Conservation (phyloP, 208 protist genomes). For the Wallacemonas sp. region DNA sequence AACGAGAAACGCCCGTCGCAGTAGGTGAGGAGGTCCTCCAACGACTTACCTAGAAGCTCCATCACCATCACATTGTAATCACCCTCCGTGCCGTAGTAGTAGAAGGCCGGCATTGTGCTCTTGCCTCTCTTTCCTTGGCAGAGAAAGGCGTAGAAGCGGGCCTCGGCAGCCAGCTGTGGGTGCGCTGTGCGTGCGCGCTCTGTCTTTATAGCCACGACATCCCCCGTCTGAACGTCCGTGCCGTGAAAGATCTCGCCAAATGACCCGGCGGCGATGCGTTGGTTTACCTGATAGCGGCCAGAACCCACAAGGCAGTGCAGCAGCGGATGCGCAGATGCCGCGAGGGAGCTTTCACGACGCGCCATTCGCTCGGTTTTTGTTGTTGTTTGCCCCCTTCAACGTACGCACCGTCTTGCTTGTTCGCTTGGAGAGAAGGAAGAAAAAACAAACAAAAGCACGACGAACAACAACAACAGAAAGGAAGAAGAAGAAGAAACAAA, state of each 20-base stretch:
- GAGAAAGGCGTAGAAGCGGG: constrained; percentile 87
- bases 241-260: constrained; percentile 94
- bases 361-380: constrained; percentile 1
- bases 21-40: constrained; percentile 91
- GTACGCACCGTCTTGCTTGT: not conserved
- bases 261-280: constrained; percentile 97
- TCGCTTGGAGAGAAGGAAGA: not conserved
- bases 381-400: not conserved
- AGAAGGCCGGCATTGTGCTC: constrained; percentile 86
- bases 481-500: too few relatives aligned
- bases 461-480: too few relatives aligned
- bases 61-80: constrained; percentile 93
- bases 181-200: constrained; percentile 90
- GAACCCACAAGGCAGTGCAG: not conserved
- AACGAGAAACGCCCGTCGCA: constrained; percentile 86
- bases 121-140: constrained; percentile 63
- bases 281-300: constrained; percentile 95
- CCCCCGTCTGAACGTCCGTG: constrained; percentile 87
- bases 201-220: constrained; percentile 92
- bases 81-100: constrained; percentile 90
- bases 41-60: constrained; percentile 59
- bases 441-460: not conserved
- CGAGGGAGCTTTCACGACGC: constrained; percentile 4
- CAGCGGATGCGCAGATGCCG: constrained; percentile 3
- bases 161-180: constrained; percentile 93